Percentiles rank a stretch among this genome's conserved stretches.
Conservation (phyloP, 345 rosid species). For the Lepidium didymum region DNA sequence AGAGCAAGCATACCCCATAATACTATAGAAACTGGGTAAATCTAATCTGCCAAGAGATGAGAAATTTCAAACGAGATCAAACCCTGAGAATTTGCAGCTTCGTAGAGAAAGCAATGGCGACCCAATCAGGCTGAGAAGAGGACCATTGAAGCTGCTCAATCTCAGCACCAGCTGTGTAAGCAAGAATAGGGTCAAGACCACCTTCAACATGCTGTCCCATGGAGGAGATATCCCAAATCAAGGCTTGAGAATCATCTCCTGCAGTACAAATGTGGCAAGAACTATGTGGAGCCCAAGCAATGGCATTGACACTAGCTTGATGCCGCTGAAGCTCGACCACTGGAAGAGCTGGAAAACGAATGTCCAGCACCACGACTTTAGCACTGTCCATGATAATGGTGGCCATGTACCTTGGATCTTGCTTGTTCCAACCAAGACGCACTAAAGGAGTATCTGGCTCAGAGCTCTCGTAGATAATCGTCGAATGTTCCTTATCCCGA, state of each 20-base stretch:
- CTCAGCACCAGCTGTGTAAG: slow-evolving; percentile 94
- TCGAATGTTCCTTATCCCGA: slow-evolving; percentile 87
- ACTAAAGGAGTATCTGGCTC: slow-evolving; percentile 91
- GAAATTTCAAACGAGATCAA: slow-evolving; percentile 18
- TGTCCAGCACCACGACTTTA: slow-evolving; percentile 87
- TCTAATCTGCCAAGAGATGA: background rate
- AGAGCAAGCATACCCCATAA: slow-evolving; percentile 2
- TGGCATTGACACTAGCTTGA: slow-evolving; percentile 81
- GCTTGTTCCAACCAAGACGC: slow-evolving; percentile 97
- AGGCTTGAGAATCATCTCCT: slow-evolving; percentile 91
- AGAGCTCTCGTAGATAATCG: slow-evolving; percentile 87
- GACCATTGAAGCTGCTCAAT: slow-evolving; percentile 98
- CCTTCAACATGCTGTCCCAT: slow-evolving; percentile 97
- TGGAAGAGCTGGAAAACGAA: slow-evolving; percentile 85
- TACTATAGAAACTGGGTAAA: background rate
- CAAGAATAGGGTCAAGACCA: slow-evolving; percentile 88
- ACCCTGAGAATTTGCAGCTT: slow-evolving; percentile 98
- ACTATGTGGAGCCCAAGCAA: slow-evolving; percentile 99
- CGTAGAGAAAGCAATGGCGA: slow-evolving; percentile 85
- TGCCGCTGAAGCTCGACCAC: slow-evolving; percentile 94
- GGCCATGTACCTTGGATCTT: slow-evolving; percentile 97
- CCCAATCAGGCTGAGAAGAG: slow-evolving; percentile 98
- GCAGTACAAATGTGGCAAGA: slow-evolving; percentile 96
- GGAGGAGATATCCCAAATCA: slow-evolving; percentile 93
- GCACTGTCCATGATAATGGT: slow-evolving; percentile 92